phyloP scores from a whole-genome alignment of 2,329 filamentous ascomycete genomes.

The Torrubiella hemipterigena region DNA sequence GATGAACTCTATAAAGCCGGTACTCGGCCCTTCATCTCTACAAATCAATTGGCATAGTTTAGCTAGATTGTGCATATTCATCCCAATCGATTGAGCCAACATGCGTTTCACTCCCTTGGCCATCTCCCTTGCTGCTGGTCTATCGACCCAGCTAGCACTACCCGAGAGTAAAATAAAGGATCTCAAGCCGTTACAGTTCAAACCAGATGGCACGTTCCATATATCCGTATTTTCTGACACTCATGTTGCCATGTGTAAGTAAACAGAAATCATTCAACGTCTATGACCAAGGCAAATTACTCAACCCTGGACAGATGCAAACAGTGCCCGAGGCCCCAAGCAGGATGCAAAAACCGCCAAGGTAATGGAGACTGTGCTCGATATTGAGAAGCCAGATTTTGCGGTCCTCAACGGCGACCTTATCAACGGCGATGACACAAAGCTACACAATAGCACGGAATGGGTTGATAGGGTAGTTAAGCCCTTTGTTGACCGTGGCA shows the following conservation, averaged over 20 bases:
- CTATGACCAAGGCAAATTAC: not conserved
- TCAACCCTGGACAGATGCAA: not conserved
- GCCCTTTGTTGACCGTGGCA: constrained; percentile 27
- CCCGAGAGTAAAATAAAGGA: no score
- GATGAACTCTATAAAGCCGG: no score
- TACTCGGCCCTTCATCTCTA: no score
- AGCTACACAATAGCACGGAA: constrained; percentile 1
- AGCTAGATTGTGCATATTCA: no score
- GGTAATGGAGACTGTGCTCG: constrained; percentile 17
- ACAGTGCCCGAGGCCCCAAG: constrained; percentile 7
- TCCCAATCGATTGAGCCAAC: no score
- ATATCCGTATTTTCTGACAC: constrained; percentile 7
- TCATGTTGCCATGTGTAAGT: constrained; percentile 6
- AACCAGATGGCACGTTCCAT: constrained; percentile 5
- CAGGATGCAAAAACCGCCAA: constrained; percentile 30
- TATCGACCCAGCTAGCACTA: no score
- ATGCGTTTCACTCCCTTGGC: no score
- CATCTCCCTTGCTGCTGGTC: no score
- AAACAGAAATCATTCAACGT: not conserved
- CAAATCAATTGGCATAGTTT: no score
- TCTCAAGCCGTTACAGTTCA: constrained; percentile 6
- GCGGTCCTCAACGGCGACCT: constrained; percentile 3
- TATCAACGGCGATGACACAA: constrained; percentile 4
- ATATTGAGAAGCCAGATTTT: constrained; percentile 3
- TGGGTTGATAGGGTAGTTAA: constrained; percentile 7